Conservation (phyloP, 257 asterid genomes). For the Solanum appendiculatum region DNA sequence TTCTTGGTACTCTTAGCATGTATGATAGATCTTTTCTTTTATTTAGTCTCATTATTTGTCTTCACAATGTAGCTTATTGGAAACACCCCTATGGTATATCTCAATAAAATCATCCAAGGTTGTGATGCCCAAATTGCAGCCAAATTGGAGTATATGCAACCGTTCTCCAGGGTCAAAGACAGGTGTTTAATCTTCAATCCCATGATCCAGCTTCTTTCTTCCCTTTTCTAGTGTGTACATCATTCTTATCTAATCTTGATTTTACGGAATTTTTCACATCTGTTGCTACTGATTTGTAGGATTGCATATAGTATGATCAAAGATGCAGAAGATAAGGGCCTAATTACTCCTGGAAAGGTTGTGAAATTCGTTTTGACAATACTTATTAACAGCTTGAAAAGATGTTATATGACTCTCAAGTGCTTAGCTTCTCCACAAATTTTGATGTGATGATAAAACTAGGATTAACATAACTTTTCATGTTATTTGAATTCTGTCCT, state of each 20-base stretch:
- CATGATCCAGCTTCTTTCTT: background rate
- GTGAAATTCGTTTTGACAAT: background rate
- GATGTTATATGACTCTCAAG: background rate
- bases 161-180: constrained; percentile 39
- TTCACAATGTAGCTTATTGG: constrained; percentile 20
- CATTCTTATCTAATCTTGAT: background rate
- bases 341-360: constrained; percentile 39
- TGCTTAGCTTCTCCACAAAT: background rate
- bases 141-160: constrained; percentile 36
- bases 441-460: background rate
- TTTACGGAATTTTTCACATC: background rate
- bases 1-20: background rate
- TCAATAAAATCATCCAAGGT: constrained; percentile 27
- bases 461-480: background rate
- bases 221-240: background rate
- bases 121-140: constrained; percentile 31
- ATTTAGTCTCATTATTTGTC: background rate
- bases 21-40: no score
- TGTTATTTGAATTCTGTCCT: background rate
- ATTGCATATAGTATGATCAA: constrained; percentile 34
- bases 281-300: constrained; percentile 8
- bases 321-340: constrained; percentile 45
- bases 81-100: constrained; percentile 36
- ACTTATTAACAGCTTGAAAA: background rate
- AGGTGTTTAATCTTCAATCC: constrained; percentile 3